Base-by-base conservation (phyloP, 441 rosid genomes). In the Pelargonium exstipulatum region DNA sequence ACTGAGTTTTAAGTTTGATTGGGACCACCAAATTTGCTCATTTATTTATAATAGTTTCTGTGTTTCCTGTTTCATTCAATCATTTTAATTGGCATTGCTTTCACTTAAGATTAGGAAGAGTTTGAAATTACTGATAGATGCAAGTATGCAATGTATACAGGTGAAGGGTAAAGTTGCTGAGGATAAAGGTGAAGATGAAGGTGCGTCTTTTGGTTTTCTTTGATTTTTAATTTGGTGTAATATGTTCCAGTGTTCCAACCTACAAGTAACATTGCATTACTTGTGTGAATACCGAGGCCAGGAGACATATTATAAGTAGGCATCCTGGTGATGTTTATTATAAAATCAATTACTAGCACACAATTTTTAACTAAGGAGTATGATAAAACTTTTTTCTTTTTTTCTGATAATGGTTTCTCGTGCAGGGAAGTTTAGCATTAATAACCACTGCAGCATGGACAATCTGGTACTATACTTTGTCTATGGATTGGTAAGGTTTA, bases 131-230 rank as follows among this genome's bases (percentile, higher is more conserved):
- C 51, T 64, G 9, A 37, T 46, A 7, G 42, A 37, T 37, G 42
- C 4, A 37, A 37, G 42, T 37, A 37, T 29, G 10, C 26, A 48
- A 67, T 48, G 62, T 53, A 8, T 77, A 14, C 81, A 80, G 86
- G 81, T 69, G 58, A 77, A 73, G 37, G 74, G 65, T 58, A 71
- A 69, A 29, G 46, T 17, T 37, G 65, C 65, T 57, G 75, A 48
- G 65, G 58, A 71, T 66, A 74, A 65, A 17, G 65, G 67, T 18
- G 78, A 62, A 73, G 51, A 67, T 64, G 68, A 78, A 83, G 86
- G 84, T 77, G 51, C 35, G 67, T 20, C 29, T 66, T 26, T 69
- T n/a, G 46, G 66, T 53, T 66, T 51, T 12, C 16, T 3, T 35
- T 60, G 20, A 43, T 58, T 9, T 45, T 22, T 40, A 65, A 43